Percentiles rank a stretch among this genome's conserved stretches.
Conservation (phyloP, 2,329 filamentous ascomycete genomes). For the Botrytis elliptica region DNA sequence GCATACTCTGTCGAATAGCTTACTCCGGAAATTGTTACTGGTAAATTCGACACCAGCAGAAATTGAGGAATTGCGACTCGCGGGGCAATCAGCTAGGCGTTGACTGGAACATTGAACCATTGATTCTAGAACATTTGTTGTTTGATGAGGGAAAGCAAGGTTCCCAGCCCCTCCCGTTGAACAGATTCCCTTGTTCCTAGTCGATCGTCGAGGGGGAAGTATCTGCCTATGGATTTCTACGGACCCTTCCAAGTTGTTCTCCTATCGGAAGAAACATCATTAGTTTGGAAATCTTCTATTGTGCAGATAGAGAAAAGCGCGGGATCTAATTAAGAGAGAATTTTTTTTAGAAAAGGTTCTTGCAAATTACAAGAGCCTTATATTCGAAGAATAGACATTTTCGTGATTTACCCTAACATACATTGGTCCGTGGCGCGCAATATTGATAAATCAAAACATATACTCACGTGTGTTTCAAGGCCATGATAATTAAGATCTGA, state of each 20-base stretch:
- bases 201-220: not conserved
- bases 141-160: not conserved
- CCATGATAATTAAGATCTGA: not conserved
- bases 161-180: not conserved
- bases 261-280: not conserved
- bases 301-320: too few species aligned
- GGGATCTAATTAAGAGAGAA: not conserved
- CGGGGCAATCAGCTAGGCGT: not conserved
- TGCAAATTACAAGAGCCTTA: not conserved
- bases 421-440: not conserved
- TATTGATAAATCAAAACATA: not conserved
- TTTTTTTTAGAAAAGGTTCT: not conserved
- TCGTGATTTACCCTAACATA: not conserved
- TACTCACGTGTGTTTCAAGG: not conserved
- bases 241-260: too few species aligned
- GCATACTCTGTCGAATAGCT: not conserved
- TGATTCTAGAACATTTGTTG: too few species aligned
- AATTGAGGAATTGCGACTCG: not conserved
- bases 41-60: not conserved
- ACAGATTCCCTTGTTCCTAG: not conserved
- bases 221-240: not conserved
- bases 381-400: not conserved
- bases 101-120: not conserved
- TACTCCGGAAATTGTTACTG: not conserved
- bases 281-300: not conserved